These are phyloP conservation scores for Magnaporthiopsis rhizophila DNA, from an alignment of 2,329 filamentous ascomycete genomes.

Conservation along the genomic window DNA sequence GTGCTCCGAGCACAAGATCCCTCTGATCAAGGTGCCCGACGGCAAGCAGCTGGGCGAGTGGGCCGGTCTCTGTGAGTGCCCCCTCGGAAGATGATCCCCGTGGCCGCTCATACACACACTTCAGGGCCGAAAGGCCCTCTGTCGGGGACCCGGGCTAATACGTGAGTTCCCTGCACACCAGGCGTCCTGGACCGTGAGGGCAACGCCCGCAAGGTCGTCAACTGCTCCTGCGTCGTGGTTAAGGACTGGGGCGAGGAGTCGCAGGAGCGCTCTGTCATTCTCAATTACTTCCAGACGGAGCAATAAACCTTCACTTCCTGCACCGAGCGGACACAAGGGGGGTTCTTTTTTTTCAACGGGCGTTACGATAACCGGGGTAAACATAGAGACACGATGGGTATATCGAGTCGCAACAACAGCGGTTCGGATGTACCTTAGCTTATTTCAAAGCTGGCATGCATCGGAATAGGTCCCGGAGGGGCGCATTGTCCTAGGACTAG, in stretches of 20 bases:
- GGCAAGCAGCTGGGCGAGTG: slow-evolving; percentile 99
- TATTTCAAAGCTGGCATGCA: slow-evolving; percentile 37
- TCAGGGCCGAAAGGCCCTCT: not conserved
- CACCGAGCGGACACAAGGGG: slow-evolving; percentile 4
- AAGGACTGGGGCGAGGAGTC: slow-evolving; percentile 99
- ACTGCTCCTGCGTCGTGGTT: slow-evolving; percentile 99
- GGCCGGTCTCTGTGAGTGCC: slow-evolving; percentile 92
- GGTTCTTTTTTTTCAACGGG: slow-evolving; percentile 16
- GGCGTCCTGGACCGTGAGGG: slow-evolving; percentile 98
- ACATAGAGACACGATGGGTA: slow-evolving; percentile 29
- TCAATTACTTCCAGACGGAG: slow-evolving; percentile 99
- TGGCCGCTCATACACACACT: slow-evolving; percentile 1
- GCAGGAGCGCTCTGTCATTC: slow-evolving; percentile 95
- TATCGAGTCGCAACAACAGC: slow-evolving; percentile 24
- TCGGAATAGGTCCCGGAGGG: slow-evolving; percentile 20
- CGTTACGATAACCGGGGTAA: slow-evolving; percentile 21
- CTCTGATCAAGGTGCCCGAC: slow-evolving; percentile 98
- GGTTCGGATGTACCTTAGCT: slow-evolving; percentile 38
- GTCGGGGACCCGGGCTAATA: not conserved
- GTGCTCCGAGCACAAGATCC: slow-evolving; percentile 99
- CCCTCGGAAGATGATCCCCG: slow-evolving; percentile 20
- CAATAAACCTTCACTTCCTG: slow-evolving; percentile 42
- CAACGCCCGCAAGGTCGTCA: slow-evolving; percentile 99
- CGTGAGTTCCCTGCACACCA: slow-evolving; percentile 27
- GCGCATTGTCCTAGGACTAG: slow-evolving; percentile 9